Percentiles rank a stretch among this genome's conserved stretches.
These are phyloP conservation scores for Claviceps citrina DNA, from an alignment of 2,329 filamentous ascomycete species.

Conservation along the genomic window DNA sequence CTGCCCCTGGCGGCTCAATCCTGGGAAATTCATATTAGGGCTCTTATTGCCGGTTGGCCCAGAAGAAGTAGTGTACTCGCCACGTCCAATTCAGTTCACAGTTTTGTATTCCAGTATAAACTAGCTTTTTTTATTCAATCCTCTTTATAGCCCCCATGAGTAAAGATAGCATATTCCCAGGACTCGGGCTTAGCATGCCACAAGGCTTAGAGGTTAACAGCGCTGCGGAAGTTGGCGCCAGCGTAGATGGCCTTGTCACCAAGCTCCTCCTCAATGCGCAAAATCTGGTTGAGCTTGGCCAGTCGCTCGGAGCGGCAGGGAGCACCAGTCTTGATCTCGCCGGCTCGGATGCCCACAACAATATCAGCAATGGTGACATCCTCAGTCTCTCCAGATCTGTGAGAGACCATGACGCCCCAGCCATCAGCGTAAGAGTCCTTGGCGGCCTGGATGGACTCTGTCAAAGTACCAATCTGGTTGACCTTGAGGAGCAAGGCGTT, in stretches of 20 bases:
- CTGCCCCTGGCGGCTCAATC: too few relatives aligned
- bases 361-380: conserved; percentile 99
- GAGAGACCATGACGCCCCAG: conserved; percentile 99
- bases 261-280: conserved; percentile 98
- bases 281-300: conserved; percentile 99
- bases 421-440: conserved; percentile 92
- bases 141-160: conserved; percentile 1
- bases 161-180: too few relatives aligned
- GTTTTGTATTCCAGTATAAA: neutral
- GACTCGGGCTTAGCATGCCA: neutral
- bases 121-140: neutral
- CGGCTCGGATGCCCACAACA: conserved; percentile 86
- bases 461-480: conserved; percentile 99
- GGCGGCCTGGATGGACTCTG: conserved; percentile 96
- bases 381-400: conserved; percentile 98
- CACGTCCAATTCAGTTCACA: neutral
- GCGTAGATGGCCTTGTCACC: conserved; percentile 83
- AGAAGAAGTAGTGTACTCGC: too few relatives aligned
- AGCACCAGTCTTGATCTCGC: conserved; percentile 98
- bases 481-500: conserved; percentile 98
- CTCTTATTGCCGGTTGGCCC: too few relatives aligned
- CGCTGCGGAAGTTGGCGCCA: conserved; percentile 77
- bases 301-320: conserved; percentile 93
- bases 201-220: conserved; percentile 66
- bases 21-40: too few relatives aligned